Conservation (phyloP, 2,329 filamentous ascomycete species). For the Remersonia thermophila region DNA sequence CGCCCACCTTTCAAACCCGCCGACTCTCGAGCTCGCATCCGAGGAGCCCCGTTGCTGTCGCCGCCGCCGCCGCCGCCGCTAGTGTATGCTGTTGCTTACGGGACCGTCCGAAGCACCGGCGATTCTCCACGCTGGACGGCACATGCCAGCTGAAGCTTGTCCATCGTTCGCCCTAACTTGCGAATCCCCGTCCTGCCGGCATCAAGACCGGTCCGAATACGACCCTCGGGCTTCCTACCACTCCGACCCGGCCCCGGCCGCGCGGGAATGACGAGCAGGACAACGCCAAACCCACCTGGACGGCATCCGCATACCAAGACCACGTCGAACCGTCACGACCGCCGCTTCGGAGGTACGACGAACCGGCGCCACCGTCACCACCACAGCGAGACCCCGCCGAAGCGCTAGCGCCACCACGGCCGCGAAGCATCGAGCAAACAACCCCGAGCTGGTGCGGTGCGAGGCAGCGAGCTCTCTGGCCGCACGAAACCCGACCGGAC, state of each 20-base stretch:
- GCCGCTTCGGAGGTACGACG: too few species aligned
- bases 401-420: too few species aligned
- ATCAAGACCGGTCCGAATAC: too few species aligned
- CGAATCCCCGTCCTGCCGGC: too few species aligned
- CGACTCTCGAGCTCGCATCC: background rate
- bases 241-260: background rate
- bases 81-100: constrained; percentile 2
- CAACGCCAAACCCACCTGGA: background rate
- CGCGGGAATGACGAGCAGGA: constrained; percentile 8
- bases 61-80: background rate
- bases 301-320: background rate
- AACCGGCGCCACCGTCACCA: too few species aligned
- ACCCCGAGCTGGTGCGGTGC: too few species aligned
- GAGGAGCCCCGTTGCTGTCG: too few species aligned
- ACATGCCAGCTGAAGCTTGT: constrained; percentile 7
- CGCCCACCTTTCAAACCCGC: background rate
- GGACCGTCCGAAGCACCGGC: constrained; percentile 4
- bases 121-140: constrained; percentile 7
- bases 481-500: too few species aligned
- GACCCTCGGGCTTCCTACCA: background rate
- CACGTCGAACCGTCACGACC: background rate
- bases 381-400: too few species aligned
- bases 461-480: too few species aligned
- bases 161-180: background rate
- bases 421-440: too few species aligned